These are phyloP conservation scores for Tieghemiomyces parasiticus DNA, from an alignment of 192 early-diverging fungal genomes.

Conservation along the genomic window DNA sequence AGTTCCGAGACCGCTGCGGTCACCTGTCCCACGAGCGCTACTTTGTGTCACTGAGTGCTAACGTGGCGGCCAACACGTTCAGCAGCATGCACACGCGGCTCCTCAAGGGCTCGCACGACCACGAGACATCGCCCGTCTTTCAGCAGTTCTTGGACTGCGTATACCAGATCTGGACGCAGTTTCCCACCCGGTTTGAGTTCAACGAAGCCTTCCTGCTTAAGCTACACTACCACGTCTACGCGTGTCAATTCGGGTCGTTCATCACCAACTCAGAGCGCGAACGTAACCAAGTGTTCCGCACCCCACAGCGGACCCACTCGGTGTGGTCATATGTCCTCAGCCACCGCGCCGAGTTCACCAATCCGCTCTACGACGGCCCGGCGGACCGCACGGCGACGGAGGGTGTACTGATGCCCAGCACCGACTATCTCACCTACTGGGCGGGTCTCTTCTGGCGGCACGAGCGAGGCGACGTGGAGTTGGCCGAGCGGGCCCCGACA, in stretches of 20 bases:
- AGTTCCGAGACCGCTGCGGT: constrained; percentile 86
- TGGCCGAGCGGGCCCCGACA: constrained; percentile 12
- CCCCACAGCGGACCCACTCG: constrained; percentile 30
- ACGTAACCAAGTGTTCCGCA: constrained; percentile 29
- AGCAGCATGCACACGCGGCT: constrained; percentile 43
- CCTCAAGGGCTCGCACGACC: constrained; percentile 38
- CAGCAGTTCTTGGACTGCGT: constrained; percentile 95
- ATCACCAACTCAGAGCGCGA: constrained; percentile 82
- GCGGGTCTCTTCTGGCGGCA: constrained; percentile 45
- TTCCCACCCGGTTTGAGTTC: constrained; percentile 87
- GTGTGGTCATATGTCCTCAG: constrained; percentile 72
- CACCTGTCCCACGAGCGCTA: constrained; percentile 67
- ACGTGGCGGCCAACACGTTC: constrained; percentile 39
- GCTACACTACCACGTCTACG: constrained; percentile 74
- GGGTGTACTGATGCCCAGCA: constrained; percentile 49
- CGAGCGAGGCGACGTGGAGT: constrained; percentile 25
- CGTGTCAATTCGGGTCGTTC: constrained; percentile 91
- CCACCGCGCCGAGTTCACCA: constrained; percentile 36
- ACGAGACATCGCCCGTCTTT: constrained; percentile 88
- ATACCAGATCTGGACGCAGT: constrained; percentile 80
- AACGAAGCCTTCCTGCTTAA: constrained; percentile 65
- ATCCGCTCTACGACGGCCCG: constrained; percentile 38
- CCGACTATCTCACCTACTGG: constrained; percentile 57
- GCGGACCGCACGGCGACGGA: constrained; percentile 29
- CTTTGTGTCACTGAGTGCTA: constrained; percentile 32